phyloP scores from a whole-genome alignment of 2,329 filamentous ascomycete genomes.

The Xylaria sp. region DNA sequence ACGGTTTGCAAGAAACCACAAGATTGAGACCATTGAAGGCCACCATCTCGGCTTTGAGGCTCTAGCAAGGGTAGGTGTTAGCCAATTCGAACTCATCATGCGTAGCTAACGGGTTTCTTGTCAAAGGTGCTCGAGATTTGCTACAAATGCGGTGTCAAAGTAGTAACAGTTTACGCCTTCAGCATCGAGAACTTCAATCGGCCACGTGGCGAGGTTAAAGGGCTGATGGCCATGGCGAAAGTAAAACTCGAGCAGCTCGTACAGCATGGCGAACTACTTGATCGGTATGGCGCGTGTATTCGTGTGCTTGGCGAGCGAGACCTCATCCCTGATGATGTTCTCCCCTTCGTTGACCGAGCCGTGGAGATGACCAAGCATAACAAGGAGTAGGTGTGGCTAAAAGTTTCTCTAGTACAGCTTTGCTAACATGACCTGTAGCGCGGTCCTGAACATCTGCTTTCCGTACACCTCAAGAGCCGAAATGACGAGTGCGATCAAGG shows the following conservation, averaged over 20 bases:
- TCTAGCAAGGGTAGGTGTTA: slow-evolving; percentile 73
- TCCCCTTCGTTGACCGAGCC: slow-evolving; percentile 85
- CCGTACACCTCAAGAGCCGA: slow-evolving; percentile 96
- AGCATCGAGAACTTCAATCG: slow-evolving; percentile 99
- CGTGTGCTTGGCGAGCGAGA: slow-evolving; percentile 84
- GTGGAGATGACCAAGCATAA: slow-evolving; percentile 88
- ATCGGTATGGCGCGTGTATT: slow-evolving; percentile 88
- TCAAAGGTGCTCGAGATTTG: slow-evolving; percentile 88
- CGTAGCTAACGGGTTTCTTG: slow-evolving; percentile 26
- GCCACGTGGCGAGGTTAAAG: slow-evolving; percentile 94
- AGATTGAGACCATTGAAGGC: slow-evolving; percentile 95
- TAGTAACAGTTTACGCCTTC: slow-evolving; percentile 97
- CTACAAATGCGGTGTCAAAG: slow-evolving; percentile 96
- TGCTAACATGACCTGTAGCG: slow-evolving; percentile 44
- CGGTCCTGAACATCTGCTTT: slow-evolving; percentile 89
- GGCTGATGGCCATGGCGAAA: slow-evolving; percentile 96
- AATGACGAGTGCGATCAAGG: slow-evolving; percentile 86
- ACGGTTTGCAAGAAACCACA: slow-evolving; percentile 85
- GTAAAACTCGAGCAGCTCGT: slow-evolving; percentile 90
- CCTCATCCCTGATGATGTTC: slow-evolving; percentile 83
- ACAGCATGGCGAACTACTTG: slow-evolving; percentile 90
- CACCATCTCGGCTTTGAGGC: slow-evolving; percentile 97
- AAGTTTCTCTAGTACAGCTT: not conserved
- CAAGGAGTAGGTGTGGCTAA: slow-evolving; percentile 61
- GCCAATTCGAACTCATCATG: not conserved